These are phyloP conservation scores for Diaporthe ampelina DNA, from an alignment of 2,329 filamentous ascomycete species.

Conservation along the genomic window DNA sequence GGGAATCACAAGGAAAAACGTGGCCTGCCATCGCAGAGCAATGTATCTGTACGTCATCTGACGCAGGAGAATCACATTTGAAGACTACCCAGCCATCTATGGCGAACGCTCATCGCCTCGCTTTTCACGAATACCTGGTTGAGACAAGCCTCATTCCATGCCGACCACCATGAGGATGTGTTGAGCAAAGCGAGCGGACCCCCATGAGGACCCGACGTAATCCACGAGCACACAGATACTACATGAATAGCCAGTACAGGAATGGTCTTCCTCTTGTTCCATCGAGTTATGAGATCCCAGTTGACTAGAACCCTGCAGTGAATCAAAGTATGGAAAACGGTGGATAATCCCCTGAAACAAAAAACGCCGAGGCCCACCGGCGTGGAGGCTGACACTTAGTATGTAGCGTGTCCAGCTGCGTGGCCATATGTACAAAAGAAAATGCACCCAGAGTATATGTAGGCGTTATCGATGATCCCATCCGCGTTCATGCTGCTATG, in stretches of 20 bases:
- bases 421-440: slow-evolving; percentile 26
- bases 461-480: slow-evolving; percentile 5
- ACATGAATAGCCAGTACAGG: background rate
- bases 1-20: background rate
- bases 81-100: background rate
- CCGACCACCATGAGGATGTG: background rate
- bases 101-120: background rate
- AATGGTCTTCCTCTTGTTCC: background rate
- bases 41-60: background rate
- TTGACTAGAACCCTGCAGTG: slow-evolving; percentile 10
- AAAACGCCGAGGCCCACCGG: slow-evolving; percentile 22
- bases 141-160: background rate
- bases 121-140: background rate
- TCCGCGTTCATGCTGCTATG: slow-evolving; percentile 28
- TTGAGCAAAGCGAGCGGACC: background rate
- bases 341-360: background rate
- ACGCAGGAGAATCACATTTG: background rate
- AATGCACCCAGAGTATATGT: slow-evolving; percentile 6
- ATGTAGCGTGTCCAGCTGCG: background rate
- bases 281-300: slow-evolving; percentile 7
- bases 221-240: background rate
- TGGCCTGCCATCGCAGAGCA: background rate
- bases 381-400: background rate
- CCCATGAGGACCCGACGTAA: too few relatives aligned
- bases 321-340: background rate